A percentile compares a stretch with the other conserved stretches of the same genome.
These are phyloP conservation scores for Echeveria elegans DNA, from an alignment of 164 flowering plant species.

Conservation along the genomic window DNA sequence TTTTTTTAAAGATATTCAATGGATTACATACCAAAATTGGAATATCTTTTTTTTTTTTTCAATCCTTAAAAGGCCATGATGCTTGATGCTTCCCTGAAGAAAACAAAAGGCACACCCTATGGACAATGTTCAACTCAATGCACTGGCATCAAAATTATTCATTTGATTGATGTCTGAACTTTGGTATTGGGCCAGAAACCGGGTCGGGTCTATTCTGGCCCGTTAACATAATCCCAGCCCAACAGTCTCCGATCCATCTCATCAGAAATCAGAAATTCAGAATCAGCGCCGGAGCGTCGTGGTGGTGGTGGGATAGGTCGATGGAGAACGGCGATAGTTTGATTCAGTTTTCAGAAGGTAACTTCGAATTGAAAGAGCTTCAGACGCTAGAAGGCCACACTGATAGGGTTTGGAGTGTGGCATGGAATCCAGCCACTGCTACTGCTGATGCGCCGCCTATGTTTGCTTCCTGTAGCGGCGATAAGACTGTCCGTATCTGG, in stretches of 20 bases:
- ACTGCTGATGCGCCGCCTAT: constrained; percentile 32
- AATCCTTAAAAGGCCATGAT: no score
- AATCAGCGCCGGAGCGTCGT: neutral
- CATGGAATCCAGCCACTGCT: constrained; percentile 81
- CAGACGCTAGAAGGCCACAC: constrained; percentile 78
- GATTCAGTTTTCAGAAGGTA: constrained; percentile 24
- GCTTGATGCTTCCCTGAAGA: no score
- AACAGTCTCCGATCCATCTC: neutral
- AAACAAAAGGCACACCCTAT: no score
- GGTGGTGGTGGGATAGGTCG: no score
- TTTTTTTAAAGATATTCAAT: no score
- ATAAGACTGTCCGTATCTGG: constrained; percentile 89
- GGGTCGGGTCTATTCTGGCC: neutral
- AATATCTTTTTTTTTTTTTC: no score
- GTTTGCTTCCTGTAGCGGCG: constrained; percentile 92
- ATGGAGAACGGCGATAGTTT: constrained; percentile 4
- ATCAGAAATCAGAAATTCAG: neutral
- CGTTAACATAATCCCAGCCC: neutral
- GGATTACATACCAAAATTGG: no score
- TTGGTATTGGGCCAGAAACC: neutral
- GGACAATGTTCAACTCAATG: no score
- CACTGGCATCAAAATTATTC: no score
- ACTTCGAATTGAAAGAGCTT: constrained; percentile 49
- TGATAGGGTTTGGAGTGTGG: constrained; percentile 86
- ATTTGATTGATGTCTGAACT: no score